phyloP scores from a whole-genome alignment of 352 stramenopile genomes.

The Globisporangium mamillatum region DNA sequence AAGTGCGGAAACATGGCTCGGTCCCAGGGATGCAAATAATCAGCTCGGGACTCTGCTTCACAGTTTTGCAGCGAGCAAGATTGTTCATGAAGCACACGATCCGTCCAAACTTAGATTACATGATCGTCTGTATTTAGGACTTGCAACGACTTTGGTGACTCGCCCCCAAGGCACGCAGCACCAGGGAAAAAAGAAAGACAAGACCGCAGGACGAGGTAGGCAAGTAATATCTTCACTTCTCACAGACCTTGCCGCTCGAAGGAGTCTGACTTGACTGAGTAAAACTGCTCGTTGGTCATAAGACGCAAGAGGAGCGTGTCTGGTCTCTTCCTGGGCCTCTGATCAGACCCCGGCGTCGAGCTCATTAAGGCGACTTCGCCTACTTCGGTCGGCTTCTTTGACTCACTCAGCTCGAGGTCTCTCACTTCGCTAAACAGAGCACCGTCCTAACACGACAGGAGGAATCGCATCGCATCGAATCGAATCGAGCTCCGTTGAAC shows the following conservation, averaged over 20 bases:
- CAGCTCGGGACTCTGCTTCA: too few relatives aligned
- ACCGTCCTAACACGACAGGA: not conserved
- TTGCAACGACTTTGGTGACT: not conserved
- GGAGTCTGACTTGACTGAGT: not conserved
- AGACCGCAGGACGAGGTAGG: not conserved
- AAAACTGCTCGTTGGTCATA: not conserved
- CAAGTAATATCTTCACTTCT: not conserved
- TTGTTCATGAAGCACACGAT: not conserved
- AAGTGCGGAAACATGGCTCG: too few relatives aligned
- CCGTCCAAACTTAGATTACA: not conserved
- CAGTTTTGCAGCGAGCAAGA: too few relatives aligned
- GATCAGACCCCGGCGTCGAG: not conserved
- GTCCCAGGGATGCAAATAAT: too few relatives aligned
- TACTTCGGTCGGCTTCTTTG: not conserved
- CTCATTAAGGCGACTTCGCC: not conserved
- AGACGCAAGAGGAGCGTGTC: not conserved
- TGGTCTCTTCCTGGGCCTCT: not conserved
- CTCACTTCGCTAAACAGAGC: not conserved
- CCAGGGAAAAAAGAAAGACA: not conserved
- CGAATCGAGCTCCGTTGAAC: not conserved
- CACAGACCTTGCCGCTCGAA: not conserved
- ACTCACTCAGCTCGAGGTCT: not conserved
- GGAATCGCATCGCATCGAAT: not conserved
- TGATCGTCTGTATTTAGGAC: not conserved
- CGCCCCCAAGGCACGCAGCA: not conserved